These are phyloP conservation scores for Steccherinum ochraceum DNA, from an alignment of 768 basidiomycete genomes.

Conservation along the genomic window DNA sequence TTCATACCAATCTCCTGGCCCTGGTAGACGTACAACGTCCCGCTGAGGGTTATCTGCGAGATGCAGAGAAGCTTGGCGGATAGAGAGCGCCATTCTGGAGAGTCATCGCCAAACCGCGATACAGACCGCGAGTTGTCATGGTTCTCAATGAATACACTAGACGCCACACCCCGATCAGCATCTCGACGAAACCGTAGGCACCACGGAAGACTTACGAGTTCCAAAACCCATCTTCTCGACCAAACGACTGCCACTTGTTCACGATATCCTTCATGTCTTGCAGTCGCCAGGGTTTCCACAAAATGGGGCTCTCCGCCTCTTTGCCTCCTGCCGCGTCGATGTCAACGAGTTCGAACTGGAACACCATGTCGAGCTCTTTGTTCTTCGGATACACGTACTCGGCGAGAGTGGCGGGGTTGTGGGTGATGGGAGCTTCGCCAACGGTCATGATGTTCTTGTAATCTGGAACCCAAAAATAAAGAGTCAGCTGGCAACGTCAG, in stretches of 20 bases:
- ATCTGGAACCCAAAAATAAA: constrained; percentile 26
- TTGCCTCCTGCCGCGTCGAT: constrained; percentile 38
- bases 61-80: constrained; percentile 63
- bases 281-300: constrained; percentile 43
- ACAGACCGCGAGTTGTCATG: constrained; percentile 63
- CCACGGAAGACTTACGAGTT: constrained; percentile 49
- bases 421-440: constrained; percentile 57
- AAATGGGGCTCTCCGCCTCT: constrained; percentile 31
- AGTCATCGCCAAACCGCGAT: constrained; percentile 62
- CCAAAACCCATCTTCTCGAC: constrained; percentile 59
- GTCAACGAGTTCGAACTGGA: constrained; percentile 58
- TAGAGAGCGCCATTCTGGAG: constrained; percentile 42
- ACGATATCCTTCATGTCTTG: constrained; percentile 41
- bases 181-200: too few relatives aligned
- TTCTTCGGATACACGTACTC: constrained; percentile 49
- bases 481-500: background rate
- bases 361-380: constrained; percentile 61
- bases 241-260: constrained; percentile 48
- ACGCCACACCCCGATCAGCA: too few relatives aligned
- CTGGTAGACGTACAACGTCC: constrained; percentile 70
- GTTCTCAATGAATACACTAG: constrained; percentile 64
- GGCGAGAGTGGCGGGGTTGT: constrained; percentile 43
- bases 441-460: constrained; percentile 53
- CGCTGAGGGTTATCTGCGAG: constrained; percentile 53
- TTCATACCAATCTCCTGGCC: constrained; percentile 68